Conservation (phyloP, 225 moss, liverwort and hornwort genomes). For the Rhytidiadelphus loreus region DNA sequence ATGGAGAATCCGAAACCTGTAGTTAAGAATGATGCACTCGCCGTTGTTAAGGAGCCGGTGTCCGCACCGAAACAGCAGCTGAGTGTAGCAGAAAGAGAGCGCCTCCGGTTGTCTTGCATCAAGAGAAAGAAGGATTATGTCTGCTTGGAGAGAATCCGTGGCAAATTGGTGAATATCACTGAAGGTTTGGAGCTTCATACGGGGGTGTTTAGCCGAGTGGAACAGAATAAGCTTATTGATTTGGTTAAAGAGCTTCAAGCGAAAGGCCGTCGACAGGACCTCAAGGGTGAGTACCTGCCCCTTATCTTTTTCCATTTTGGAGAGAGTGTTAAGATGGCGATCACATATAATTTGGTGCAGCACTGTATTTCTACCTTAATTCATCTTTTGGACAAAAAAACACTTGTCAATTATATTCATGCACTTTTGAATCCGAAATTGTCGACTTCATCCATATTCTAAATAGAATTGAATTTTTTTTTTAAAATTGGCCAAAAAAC, state of each 20-base stretch:
- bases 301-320: not conserved
- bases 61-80: not conserved
- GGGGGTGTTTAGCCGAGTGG: slow-evolving; percentile 45
- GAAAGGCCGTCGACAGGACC: slow-evolving; percentile 37
- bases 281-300: slow-evolving; percentile 33
- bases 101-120: slow-evolving; percentile 5
- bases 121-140: slow-evolving; percentile 47
- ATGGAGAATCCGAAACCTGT: not conserved
- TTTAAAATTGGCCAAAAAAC: not conserved
- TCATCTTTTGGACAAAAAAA: not conserved
- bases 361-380: not conserved
- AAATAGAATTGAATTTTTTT: not conserved
- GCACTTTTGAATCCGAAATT: not conserved
- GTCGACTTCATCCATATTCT: not conserved
- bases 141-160: slow-evolving; percentile 51
- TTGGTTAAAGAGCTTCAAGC: slow-evolving; percentile 41
- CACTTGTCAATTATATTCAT: not conserved
- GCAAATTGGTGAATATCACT: slow-evolving; percentile 34
- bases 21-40: not conserved
- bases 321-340: not conserved
- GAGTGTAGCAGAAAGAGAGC: slow-evolving; percentile 22
- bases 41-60: not conserved
- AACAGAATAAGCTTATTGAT: slow-evolving; percentile 48
- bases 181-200: slow-evolving; percentile 67
- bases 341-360: not conserved